Conservation (phyloP, 116 monocot species). For the Phalaenopsis hybrid region DNA sequence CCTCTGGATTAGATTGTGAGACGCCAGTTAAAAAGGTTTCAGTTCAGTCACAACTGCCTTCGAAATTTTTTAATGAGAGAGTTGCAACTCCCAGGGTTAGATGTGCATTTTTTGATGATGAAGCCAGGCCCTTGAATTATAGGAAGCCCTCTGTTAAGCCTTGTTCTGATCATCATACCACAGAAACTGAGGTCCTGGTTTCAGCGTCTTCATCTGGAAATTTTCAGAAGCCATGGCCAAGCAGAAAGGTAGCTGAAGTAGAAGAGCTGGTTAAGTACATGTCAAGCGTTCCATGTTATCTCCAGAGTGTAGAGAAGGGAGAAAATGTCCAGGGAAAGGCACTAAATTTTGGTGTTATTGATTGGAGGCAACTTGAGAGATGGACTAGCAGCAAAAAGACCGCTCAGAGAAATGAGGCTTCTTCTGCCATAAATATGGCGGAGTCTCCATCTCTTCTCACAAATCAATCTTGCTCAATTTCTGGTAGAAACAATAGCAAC, state of each 20-base stretch:
- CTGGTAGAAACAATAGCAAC: background rate
- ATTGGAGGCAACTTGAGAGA: constrained; percentile 52
- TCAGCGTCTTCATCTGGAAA: background rate
- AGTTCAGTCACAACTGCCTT: constrained; percentile 1
- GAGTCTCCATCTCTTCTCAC: background rate
- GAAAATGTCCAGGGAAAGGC: constrained; percentile 36
- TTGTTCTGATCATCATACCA: background rate
- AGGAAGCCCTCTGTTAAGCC: background rate
- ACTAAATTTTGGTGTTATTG: constrained; percentile 69
- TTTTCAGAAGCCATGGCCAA: constrained; percentile 27
- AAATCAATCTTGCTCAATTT: background rate
- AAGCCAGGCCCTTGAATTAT: constrained; percentile 1
- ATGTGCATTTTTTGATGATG: background rate
- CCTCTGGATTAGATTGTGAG: background rate
- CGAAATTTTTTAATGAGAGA: constrained; percentile 2
- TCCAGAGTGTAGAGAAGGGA: constrained; percentile 15
- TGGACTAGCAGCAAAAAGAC: constrained; percentile 19
- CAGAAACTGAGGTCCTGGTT: background rate
- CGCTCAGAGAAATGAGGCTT: background rate
- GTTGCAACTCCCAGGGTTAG: background rate
- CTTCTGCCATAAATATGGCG: background rate
- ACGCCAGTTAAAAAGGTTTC: constrained; percentile 1
- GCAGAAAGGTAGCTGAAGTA: constrained; percentile 4
- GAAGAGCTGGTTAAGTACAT: constrained; percentile 34
- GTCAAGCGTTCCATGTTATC: constrained; percentile 36